phyloP scores from a whole-genome alignment of 164 flowering plant genomes.

The Piper longum region DNA sequence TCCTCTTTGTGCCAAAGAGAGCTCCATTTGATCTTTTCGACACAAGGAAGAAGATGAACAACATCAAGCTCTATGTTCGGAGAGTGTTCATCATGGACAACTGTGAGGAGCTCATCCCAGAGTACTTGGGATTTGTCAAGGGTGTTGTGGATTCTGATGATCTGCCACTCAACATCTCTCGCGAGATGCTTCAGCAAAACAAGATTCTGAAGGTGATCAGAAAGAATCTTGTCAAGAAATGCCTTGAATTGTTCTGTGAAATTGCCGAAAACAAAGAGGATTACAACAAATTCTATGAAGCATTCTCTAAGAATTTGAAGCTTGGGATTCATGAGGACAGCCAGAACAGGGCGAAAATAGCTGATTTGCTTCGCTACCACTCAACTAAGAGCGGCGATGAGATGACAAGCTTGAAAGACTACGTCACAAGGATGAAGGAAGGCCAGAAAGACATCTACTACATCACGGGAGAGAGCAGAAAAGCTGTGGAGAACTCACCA shows the following conservation, averaged over 20 bases:
- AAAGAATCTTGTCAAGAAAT: constrained; percentile 63
- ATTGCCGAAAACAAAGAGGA: constrained; percentile 56
- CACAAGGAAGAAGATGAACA: constrained; percentile 50
- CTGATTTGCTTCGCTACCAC: constrained; percentile 43
- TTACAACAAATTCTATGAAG: constrained; percentile 46
- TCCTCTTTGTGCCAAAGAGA: constrained; percentile 45
- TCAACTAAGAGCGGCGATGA: constrained; percentile 66
- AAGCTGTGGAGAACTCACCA: constrained; percentile 65
- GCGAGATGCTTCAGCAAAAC: constrained; percentile 57
- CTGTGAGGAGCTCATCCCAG: constrained; percentile 53
- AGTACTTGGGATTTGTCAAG: constrained; percentile 43
- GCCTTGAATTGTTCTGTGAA: constrained; percentile 60
- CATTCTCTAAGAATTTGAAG: constrained; percentile 51
- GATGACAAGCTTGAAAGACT: constrained; percentile 61
- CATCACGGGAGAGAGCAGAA: constrained; percentile 61
- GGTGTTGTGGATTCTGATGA: constrained; percentile 57
- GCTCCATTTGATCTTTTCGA: constrained; percentile 60
- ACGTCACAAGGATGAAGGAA: constrained; percentile 65
- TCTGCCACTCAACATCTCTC: constrained; percentile 50
- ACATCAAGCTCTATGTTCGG: constrained; percentile 51
- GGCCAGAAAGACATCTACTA: constrained; percentile 58
- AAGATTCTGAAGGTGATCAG: constrained; percentile 56
- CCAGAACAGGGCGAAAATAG: constrained; percentile 47
- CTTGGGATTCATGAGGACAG: constrained; percentile 56
- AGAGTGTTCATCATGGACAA: constrained; percentile 56